These are phyloP conservation scores for Kodamaea laetipori DNA, from an alignment of 805 yeast genomes.

Conservation along the genomic window DNA sequence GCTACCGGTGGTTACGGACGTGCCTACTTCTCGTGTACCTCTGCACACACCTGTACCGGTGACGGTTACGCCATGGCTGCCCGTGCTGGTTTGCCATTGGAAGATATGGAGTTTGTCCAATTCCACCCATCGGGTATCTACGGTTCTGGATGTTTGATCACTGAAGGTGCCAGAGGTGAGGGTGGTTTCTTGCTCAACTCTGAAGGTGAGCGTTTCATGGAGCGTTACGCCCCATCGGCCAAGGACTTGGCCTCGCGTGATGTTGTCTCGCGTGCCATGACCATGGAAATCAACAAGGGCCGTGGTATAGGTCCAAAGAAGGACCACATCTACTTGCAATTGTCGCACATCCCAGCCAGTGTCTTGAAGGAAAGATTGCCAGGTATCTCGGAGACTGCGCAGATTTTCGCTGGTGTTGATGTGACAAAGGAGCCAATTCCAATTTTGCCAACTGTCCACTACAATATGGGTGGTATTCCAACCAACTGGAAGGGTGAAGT, in stretches of 20 bases:
- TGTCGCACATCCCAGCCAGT: constrained; percentile 88
- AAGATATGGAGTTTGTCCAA: constrained; percentile 96
- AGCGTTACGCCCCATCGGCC: constrained; percentile 98
- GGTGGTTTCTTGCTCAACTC: constrained; percentile 96
- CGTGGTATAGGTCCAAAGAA: constrained; percentile 97
- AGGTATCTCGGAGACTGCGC: constrained; percentile 98
- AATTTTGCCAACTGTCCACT: constrained; percentile 96
- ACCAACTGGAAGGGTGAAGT: constrained; percentile 98
- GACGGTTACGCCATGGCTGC: constrained; percentile 98
- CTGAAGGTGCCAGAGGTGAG: constrained; percentile 99
- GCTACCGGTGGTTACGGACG: constrained; percentile 99
- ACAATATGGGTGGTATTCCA: constrained; percentile 99
- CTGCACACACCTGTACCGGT: constrained; percentile 99
- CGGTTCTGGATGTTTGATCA: constrained; percentile 97
- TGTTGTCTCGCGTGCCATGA: constrained; percentile 96
- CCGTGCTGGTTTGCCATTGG: constrained; percentile 96
- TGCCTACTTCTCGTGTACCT: constrained; percentile 97
- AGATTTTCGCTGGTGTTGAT: constrained; percentile 98
- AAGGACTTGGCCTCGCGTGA: constrained; percentile 98
- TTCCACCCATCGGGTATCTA: constrained; percentile 99
- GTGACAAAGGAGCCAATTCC: constrained; percentile 99
- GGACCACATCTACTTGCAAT: constrained; percentile 94
- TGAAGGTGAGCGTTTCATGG: constrained; percentile 99
- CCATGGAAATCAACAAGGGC: constrained; percentile 97
- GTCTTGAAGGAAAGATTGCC: constrained; percentile 95